These are phyloP conservation scores for Pseudofabraea citricarpa DNA, from an alignment of 2,329 filamentous ascomycete genomes.

Conservation along the genomic window DNA sequence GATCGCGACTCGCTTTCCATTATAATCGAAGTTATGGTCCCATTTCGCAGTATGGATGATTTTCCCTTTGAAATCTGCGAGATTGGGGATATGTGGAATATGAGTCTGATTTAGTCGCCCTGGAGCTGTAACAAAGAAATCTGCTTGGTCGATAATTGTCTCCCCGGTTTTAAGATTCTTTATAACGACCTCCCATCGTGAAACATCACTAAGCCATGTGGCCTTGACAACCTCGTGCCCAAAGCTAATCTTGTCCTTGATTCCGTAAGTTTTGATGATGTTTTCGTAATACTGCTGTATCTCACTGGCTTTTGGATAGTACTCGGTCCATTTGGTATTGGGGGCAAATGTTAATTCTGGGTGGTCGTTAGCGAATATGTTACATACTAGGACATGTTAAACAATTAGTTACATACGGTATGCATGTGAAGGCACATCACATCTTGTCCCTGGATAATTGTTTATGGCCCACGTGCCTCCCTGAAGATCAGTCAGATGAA, in stretches of 20 bases:
- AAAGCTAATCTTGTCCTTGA: slow-evolving; percentile 21
- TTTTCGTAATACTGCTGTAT: slow-evolving; percentile 30
- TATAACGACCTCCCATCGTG: not conserved
- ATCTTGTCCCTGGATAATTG: slow-evolving; percentile 22
- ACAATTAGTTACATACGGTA: too few relatives aligned
- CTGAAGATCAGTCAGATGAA: not conserved
- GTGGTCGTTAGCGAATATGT: too few relatives aligned
- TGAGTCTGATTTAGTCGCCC: slow-evolving; percentile 1
- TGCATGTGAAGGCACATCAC: slow-evolving; percentile 28
- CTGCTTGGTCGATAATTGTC: not conserved
- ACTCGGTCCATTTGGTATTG: slow-evolving; percentile 33
- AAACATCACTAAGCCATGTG: slow-evolving; percentile 14
- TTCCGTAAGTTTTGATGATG: slow-evolving; percentile 27
- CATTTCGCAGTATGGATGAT: slow-evolving; percentile 37
- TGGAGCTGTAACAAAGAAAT: slow-evolving; percentile 1
- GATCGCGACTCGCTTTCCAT: slow-evolving; percentile 39
- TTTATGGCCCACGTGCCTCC: slow-evolving; percentile 25
- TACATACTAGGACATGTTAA: too few relatives aligned
- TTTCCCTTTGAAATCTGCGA: slow-evolving; percentile 38
- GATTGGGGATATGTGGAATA: slow-evolving; percentile 38
- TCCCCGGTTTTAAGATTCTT: slow-evolving; percentile 24
- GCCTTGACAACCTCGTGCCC: slow-evolving; percentile 17
- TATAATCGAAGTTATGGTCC: slow-evolving; percentile 39
- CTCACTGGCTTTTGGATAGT: slow-evolving; percentile 27
- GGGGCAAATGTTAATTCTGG: slow-evolving; percentile 32